Percentiles rank a stretch among this genome's conserved stretches.
These are phyloP conservation scores for Pachysandra terminalis DNA, from an alignment of 164 flowering plant genomes.

Conservation along the genomic window DNA sequence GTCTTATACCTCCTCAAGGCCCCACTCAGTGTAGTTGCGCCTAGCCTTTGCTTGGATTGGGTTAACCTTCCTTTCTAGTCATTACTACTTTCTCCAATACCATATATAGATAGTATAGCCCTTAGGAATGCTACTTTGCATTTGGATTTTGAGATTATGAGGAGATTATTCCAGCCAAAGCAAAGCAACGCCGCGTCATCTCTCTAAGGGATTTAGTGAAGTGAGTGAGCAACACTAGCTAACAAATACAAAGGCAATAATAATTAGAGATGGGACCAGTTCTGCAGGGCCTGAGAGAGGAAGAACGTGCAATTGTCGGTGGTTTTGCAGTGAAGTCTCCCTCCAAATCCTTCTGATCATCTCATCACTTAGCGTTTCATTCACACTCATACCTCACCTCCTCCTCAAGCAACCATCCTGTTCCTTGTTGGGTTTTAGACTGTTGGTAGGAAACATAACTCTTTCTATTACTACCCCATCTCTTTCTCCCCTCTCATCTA, in stretches of 20 bases:
- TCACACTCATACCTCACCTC: not conserved
- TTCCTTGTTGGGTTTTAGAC: constrained; percentile 26
- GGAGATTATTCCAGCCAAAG: constrained; percentile 13
- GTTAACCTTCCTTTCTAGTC: no score
- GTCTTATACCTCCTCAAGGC: no score
- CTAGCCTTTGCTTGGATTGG: not conserved
- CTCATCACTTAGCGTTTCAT: not conserved
- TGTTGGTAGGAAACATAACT: constrained; percentile 34
- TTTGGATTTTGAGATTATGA: not conserved
- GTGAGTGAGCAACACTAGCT: not conserved
- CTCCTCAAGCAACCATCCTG: constrained; percentile 20
- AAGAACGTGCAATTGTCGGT: not conserved
- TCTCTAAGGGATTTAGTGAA: constrained; percentile 5
- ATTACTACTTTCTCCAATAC: no score
- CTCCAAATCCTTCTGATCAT: constrained; percentile 13
- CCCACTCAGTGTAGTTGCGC: no score
- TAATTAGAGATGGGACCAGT: not conserved
- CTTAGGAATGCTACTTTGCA: not conserved
- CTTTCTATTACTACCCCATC: not conserved
- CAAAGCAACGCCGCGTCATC: constrained; percentile 6
- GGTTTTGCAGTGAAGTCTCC: not conserved
- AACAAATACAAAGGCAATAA: not conserved
- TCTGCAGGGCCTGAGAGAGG: not conserved
- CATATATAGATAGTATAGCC: no score
- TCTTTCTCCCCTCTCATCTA: not conserved